Base-by-base conservation (phyloP, 768 basidiomycete species). In the Sporobolomyces phaffii region DNA sequence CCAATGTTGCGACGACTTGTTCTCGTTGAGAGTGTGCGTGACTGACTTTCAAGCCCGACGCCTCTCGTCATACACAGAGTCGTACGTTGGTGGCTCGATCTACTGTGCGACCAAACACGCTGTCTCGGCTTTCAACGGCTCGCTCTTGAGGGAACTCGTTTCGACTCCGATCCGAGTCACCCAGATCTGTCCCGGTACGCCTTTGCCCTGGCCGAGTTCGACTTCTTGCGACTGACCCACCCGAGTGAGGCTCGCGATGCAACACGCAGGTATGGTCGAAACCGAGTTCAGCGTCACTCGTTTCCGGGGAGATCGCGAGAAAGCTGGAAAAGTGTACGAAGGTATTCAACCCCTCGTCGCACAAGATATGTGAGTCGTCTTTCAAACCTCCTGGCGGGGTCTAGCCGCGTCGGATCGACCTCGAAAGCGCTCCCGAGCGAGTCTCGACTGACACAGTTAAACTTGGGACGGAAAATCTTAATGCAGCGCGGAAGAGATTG, bases 401-500 rank as follows among this genome's bases (percentile, higher is more conserved):
- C 38, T 38, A 17, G 38, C 38, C n/a, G n/a, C n/a, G n/a, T n/a
- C 8, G 29, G 28, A 22, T 44, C 17, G 38, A n/a, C 45, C 26
- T 47, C 45, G 45, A 22, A n/a, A 47, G 20, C 22, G n/a, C n/a
- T n/a, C n/a, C n/a, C n/a, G n/a, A n/a, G n/a, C n/a, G n/a, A n/a
- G n/a, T n/a, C n/a, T n/a, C n/a, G n/a, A n/a, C n/a, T n/a, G n/a
- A n/a, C n/a, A n/a, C n/a, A n/a, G n/a, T n/a, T n/a, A n/a, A n/a
- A n/a, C n/a, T n/a, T n/a, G n/a, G n/a, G n/a, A n/a, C n/a, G n/a
- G n/a, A n/a, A n/a, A n/a, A n/a, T n/a, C n/a, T n/a, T n/a, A n/a
- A n/a, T n/a, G n/a, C 87, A 65, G 92, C 50, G 96, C 96, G 1
- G 96, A 99, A 77, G 92, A 98, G 78, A 93, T 99, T 74, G 91